phyloP scores from a whole-genome alignment of 1,284 basidiomycete genomes.

The Puccinia polysora region DNA sequence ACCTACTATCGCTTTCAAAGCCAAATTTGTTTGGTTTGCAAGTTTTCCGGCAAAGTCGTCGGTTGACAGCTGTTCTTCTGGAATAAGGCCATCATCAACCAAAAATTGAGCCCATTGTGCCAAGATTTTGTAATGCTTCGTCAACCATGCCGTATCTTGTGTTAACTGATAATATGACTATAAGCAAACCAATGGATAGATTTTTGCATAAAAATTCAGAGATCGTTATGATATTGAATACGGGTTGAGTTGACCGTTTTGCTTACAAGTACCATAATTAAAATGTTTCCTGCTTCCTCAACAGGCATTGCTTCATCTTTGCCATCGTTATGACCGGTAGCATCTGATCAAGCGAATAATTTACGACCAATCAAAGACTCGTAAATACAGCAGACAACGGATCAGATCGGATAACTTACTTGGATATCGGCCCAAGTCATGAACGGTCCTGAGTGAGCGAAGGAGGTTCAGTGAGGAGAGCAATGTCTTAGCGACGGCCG shows the following conservation, averaged over 20 bases:
- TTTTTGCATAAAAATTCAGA: too few species aligned
- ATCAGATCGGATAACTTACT: constrained; percentile 44
- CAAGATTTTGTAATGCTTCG: constrained; percentile 49
- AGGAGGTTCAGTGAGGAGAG: too few species aligned
- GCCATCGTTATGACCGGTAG: constrained; percentile 50
- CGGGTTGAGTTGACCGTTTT: neutral
- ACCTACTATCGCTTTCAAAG: constrained; percentile 51
- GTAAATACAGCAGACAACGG: neutral
- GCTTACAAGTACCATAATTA: constrained; percentile 24
- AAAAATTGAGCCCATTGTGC: constrained; percentile 51
- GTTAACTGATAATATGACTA: constrained; percentile 14
- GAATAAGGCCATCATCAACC: constrained; percentile 50
- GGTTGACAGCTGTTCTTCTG: constrained; percentile 50
- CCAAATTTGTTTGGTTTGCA: constrained; percentile 51
- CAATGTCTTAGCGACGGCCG: too few species aligned
- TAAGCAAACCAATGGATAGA: too few species aligned
- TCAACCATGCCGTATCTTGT: constrained; percentile 46
- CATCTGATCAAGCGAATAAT: neutral
- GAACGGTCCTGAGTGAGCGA: constrained; percentile 48
- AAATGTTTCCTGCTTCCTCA: constrained; percentile 30
- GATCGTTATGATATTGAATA: too few species aligned
- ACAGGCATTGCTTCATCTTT: constrained; percentile 43
- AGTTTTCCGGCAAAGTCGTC: constrained; percentile 52
- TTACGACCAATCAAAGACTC: too few species aligned
- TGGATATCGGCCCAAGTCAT: constrained; percentile 51